phyloP scores from a whole-genome alignment of 2,329 filamentous ascomycete genomes.

The Pezizomycotina sp. region DNA sequence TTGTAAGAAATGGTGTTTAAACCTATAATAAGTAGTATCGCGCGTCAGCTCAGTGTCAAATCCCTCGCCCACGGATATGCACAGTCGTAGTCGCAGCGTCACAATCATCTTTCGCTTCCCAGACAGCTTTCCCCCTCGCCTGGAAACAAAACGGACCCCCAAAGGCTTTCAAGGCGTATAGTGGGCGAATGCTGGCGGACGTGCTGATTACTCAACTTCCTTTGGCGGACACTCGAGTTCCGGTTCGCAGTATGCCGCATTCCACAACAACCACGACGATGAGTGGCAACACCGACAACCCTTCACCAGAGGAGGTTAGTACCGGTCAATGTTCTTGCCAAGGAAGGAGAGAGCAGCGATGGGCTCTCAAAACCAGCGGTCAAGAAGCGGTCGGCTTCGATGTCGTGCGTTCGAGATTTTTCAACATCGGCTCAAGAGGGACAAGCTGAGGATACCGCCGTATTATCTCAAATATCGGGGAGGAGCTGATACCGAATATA shows the following conservation, averaged over 20 bases:
- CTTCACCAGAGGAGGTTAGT: slow-evolving; percentile 17
- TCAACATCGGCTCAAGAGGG: no score
- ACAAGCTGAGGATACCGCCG: slow-evolving; percentile 11
- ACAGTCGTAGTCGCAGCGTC: slow-evolving; percentile 90
- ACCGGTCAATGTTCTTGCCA: no score
- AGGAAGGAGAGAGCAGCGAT: slow-evolving; percentile 16
- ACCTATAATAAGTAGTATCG: slow-evolving; percentile 53
- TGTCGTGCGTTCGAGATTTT: slow-evolving; percentile 17
- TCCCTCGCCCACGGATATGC: slow-evolving; percentile 96
- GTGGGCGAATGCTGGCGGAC: no score
- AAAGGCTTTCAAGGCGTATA: neutral
- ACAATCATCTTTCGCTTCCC: slow-evolving; percentile 64
- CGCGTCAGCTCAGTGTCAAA: slow-evolving; percentile 94
- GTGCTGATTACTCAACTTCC: no score
- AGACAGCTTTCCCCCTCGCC: slow-evolving; percentile 47
- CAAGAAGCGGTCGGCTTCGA: slow-evolving; percentile 14
- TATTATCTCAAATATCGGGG: slow-evolving; percentile 10
- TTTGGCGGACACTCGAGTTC: no score
- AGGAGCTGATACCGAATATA: slow-evolving; percentile 3
- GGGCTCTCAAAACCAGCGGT: slow-evolving; percentile 12
- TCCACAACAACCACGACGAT: slow-evolving; percentile 21
- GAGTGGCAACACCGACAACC: slow-evolving; percentile 14
- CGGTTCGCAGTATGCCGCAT: slow-evolving; percentile 16
- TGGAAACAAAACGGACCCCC: slow-evolving; percentile 30
- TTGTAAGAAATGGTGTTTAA: slow-evolving; percentile 43